Conservation (phyloP, 2,329 filamentous ascomycete species). For the Cladosporium sp. region DNA sequence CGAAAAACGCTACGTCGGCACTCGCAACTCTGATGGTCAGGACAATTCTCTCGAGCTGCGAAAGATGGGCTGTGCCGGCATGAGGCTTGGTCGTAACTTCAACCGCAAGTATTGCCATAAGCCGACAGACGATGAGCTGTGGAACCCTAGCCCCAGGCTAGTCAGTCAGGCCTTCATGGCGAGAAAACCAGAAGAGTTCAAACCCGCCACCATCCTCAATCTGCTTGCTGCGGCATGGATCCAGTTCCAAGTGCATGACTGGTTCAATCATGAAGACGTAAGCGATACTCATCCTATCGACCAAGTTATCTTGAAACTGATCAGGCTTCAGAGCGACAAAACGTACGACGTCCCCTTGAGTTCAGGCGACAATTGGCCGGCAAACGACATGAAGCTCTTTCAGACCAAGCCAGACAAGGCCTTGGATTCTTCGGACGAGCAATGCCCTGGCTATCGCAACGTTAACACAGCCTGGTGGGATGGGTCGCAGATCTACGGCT, state of each 20-base stretch:
- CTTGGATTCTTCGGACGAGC: constrained; percentile 35
- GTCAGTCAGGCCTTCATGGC: constrained; percentile 42
- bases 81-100: constrained; percentile 46
- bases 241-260: constrained; percentile 47
- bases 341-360: constrained; percentile 16
- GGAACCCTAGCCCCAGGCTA: constrained; percentile 42
- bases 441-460: constrained; percentile 41
- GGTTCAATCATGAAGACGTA: constrained; percentile 27
- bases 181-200: constrained; percentile 36
- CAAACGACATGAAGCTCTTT: constrained; percentile 35
- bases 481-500: constrained; percentile 45
- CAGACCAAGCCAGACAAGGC: constrained; percentile 34
- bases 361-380: constrained; percentile 18
- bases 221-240: constrained; percentile 48
- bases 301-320: constrained; percentile 3
- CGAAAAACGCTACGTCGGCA: constrained; percentile 31
- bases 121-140: constrained; percentile 40
- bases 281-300: neutral
- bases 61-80: constrained; percentile 43
- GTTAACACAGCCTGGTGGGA: constrained; percentile 46
- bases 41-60: constrained; percentile 41
- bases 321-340: constrained; percentile 11
- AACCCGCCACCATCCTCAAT: constrained; percentile 44
- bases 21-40: constrained; percentile 42
- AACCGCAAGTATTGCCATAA: constrained; percentile 33